A percentile compares a stretch with the other conserved stretches of the same genome.
Evolutionary conservation across 257 asterid genomes (phyloP).

Genomic region (Solanum etuberosum): DNA sequence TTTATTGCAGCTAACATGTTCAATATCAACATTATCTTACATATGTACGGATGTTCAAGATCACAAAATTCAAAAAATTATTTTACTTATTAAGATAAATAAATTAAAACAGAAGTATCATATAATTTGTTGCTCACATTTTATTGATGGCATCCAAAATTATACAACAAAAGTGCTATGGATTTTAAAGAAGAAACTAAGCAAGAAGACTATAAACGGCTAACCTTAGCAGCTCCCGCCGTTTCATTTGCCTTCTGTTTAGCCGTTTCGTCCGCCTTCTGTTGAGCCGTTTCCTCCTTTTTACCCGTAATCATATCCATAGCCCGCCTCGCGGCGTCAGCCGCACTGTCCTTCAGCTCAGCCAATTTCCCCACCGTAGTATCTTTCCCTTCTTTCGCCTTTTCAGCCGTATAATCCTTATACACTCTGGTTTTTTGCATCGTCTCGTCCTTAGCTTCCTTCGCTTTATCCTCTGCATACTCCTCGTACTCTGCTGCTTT

Average conservation of each 20-base stretch:
- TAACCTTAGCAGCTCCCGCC: slow-evolving; percentile 43
- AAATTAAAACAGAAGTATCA: no score
- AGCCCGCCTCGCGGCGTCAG: slow-evolving; percentile 41
- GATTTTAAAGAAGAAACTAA: no score
- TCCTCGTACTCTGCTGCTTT: not conserved
- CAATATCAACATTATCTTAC: no score
- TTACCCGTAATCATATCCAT: slow-evolving; percentile 60
- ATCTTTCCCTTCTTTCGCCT: slow-evolving; percentile 39
- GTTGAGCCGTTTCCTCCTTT: slow-evolving; percentile 43
- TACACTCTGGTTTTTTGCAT: not conserved
- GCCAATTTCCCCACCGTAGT: slow-evolving; percentile 29
- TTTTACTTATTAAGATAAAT: no score
- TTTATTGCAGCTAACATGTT: no score
- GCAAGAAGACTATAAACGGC: slow-evolving; percentile 20
- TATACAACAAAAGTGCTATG: no score
- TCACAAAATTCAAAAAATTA: no score
- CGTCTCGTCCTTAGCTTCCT: not conserved
- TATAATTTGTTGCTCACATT: not conserved
- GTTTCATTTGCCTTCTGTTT: slow-evolving; percentile 4
- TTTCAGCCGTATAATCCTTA: slow-evolving; percentile 5
- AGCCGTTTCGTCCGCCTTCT: slow-evolving; percentile 18
- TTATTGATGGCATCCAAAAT: not conserved
- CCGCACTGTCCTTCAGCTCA: slow-evolving; percentile 50
- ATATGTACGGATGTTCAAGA: no score
- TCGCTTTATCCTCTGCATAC: slow-evolving; percentile 1